Percentiles rank a stretch among this genome's conserved stretches.
These are phyloP conservation scores for Yarrowia alimentaria DNA, from an alignment of 805 yeast species.

Conservation along the genomic window DNA sequence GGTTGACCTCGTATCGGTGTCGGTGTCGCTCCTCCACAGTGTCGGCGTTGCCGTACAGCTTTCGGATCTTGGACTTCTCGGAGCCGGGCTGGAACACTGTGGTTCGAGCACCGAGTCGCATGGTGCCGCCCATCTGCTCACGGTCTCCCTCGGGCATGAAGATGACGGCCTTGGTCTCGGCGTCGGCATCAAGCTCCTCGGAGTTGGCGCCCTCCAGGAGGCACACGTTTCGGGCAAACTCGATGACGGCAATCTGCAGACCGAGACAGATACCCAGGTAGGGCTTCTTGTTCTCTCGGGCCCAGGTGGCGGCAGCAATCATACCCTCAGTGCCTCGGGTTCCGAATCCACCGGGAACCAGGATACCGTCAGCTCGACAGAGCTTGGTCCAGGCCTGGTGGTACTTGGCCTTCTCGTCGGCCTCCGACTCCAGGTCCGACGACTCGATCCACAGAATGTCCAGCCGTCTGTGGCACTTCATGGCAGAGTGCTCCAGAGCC, in stretches of 20 bases:
- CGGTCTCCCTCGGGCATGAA: conserved; percentile 99
- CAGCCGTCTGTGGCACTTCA: conserved; percentile 80
- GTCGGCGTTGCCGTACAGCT: conserved; percentile 69
- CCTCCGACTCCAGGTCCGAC: conserved; percentile 75
- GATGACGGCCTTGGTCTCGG: conserved; percentile 70
- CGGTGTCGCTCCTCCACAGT: conserved; percentile 91
- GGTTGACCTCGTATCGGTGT: conserved; percentile 97
- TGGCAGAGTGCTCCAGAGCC: conserved; percentile 90
- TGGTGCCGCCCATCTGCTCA: conserved; percentile 95
- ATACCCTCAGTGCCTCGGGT: conserved; percentile 97
- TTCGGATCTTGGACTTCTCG: conserved; percentile 67
- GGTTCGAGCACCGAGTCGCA: conserved; percentile 95
- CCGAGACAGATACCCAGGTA: conserved; percentile 97
- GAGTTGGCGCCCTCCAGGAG: conserved; percentile 70
- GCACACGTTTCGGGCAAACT: conserved; percentile 77
- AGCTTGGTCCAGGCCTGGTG: conserved; percentile 95
- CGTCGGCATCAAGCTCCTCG: conserved; percentile 73
- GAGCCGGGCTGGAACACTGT: conserved; percentile 72
- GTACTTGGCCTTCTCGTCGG: conserved; percentile 66
- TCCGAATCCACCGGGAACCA: conserved; percentile 99
- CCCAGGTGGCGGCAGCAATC: conserved; percentile 96
- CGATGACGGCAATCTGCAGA: conserved; percentile 94
- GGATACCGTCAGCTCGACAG: conserved; percentile 91
- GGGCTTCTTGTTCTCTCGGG: conserved; percentile 93
- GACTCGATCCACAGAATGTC: conserved; percentile 97